A percentile compares a stretch with the other conserved stretches of the same genome.
phyloP scores from a whole-genome alignment of 805 yeast genomes.

The Diddensiella caesifluorescens region DNA sequence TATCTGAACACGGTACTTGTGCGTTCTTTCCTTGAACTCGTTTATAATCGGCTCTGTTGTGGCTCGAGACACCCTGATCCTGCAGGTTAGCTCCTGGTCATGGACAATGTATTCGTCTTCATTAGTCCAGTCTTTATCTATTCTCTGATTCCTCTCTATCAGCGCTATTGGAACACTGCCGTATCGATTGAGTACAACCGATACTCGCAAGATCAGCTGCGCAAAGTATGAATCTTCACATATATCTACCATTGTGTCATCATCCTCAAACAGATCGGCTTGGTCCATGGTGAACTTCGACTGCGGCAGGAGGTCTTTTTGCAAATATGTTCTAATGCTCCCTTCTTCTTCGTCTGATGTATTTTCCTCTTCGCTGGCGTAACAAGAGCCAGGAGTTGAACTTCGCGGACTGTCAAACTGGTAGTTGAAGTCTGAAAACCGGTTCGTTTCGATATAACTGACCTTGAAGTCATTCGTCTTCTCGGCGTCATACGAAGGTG shows the following conservation, averaged over 20 bases:
- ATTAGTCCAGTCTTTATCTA: slow-evolving; percentile 15
- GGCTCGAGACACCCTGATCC: slow-evolving; percentile 10
- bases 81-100: slow-evolving; percentile 12
- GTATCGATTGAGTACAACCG: slow-evolving; percentile 3
- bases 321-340: background rate
- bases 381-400: slow-evolving; percentile 9
- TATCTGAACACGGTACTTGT: slow-evolving; percentile 11
- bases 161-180: slow-evolving; percentile 8
- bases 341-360: background rate
- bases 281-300: slow-evolving; percentile 11
- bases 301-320: slow-evolving; percentile 10
- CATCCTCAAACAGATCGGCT: background rate
- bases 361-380: slow-evolving; percentile 3
- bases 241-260: slow-evolving; percentile 11
- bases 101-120: slow-evolving; percentile 17
- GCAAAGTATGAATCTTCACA: slow-evolving; percentile 15
- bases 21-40: slow-evolving; percentile 10
- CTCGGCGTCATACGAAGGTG: slow-evolving; percentile 6
- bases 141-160: slow-evolving; percentile 11
- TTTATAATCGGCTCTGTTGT: slow-evolving; percentile 10
- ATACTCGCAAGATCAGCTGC: slow-evolving; percentile 12
- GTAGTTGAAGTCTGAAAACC: slow-evolving; percentile 7
- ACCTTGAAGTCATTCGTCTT: slow-evolving; percentile 7
- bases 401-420: slow-evolving; percentile 5
- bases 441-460: slow-evolving; percentile 13